Conservation (phyloP, 306 rosid genomes). For the Gastrolobium bilobum region DNA sequence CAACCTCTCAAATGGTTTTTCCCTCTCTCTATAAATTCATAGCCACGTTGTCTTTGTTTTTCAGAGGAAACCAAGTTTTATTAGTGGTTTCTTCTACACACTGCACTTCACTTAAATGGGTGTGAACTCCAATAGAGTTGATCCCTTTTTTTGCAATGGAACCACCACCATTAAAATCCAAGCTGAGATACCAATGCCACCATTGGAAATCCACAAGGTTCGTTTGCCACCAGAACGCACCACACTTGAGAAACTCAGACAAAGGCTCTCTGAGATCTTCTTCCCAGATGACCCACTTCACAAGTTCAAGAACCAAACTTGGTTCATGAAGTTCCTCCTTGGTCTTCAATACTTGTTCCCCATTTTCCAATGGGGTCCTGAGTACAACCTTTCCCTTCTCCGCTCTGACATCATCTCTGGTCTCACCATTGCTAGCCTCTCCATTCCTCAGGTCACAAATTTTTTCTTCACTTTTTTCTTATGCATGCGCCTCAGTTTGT, state of each 20-base stretch:
- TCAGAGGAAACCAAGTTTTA: not conserved
- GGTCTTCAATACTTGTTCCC: conserved; percentile 82
- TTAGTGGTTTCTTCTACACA: not conserved
- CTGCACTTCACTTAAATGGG: conserved; percentile 55
- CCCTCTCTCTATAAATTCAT: conserved; percentile 65
- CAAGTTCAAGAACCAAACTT: conserved; percentile 73
- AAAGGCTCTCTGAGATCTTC: conserved; percentile 77
- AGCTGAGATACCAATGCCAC: conserved; percentile 54
- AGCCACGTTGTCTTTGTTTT: conserved; percentile 30
- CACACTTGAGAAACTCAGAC: conserved; percentile 71
- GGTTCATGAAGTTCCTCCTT: conserved; percentile 59
- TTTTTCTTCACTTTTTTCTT: not conserved
- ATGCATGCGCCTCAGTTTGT: conserved; percentile 9
- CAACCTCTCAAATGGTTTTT: conserved; percentile 13
- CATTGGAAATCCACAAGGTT: conserved; percentile 70
- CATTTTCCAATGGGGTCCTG: conserved; percentile 88
- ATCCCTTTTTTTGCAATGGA: conserved; percentile 57
- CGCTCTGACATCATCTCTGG: conserved; percentile 85
- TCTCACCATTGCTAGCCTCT: conserved; percentile 97
- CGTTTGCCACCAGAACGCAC: conserved; percentile 73
- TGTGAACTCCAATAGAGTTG: conserved; percentile 76
- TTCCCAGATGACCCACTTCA: conserved; percentile 92
- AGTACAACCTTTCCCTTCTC: conserved; percentile 62
- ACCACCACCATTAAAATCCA: conserved; percentile 56
- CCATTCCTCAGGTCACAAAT: conserved; percentile 86